Conservation (phyloP, 129 eudicot species). For the Gnaphalium uliginosum region DNA sequence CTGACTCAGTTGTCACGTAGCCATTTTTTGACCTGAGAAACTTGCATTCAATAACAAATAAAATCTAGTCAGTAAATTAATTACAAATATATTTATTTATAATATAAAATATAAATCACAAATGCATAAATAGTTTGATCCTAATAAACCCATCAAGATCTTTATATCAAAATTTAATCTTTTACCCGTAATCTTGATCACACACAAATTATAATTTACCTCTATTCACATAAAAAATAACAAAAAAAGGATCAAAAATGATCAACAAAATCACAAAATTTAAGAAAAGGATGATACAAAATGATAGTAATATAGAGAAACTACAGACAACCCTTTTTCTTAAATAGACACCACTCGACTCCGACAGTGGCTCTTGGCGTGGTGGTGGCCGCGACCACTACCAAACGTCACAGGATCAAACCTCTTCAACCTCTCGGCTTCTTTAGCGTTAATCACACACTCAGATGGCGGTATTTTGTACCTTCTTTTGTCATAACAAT, state of each 20-base stretch:
- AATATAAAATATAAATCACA: not conserved
- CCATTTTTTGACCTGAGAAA: not conserved
- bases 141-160: constrained; percentile 8
- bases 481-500: constrained; percentile 73
- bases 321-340: constrained; percentile 18
- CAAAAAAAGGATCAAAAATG: constrained; percentile 28
- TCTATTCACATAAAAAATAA: constrained; percentile 39
- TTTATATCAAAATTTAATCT: constrained; percentile 17
- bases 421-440: constrained; percentile 56
- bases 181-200: constrained; percentile 29
- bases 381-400: constrained; percentile 47
- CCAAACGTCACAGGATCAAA: constrained; percentile 87
- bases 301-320: constrained; percentile 21
- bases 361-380: constrained; percentile 57
- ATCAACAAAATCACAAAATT: constrained; percentile 24
- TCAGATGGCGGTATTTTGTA: constrained; percentile 71
- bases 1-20: not conserved
- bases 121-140: not conserved
- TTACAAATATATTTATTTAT: not conserved
- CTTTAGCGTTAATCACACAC: constrained; percentile 62
- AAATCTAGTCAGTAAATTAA: not conserved
- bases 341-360: constrained; percentile 40
- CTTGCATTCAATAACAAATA: constrained; percentile 6
- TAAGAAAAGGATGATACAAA: constrained; percentile 9
- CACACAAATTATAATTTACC: constrained; percentile 28